These are phyloP conservation scores for Simmondsia chinensis DNA, from an alignment of 148 eudicot genomes.

Conservation along the genomic window DNA sequence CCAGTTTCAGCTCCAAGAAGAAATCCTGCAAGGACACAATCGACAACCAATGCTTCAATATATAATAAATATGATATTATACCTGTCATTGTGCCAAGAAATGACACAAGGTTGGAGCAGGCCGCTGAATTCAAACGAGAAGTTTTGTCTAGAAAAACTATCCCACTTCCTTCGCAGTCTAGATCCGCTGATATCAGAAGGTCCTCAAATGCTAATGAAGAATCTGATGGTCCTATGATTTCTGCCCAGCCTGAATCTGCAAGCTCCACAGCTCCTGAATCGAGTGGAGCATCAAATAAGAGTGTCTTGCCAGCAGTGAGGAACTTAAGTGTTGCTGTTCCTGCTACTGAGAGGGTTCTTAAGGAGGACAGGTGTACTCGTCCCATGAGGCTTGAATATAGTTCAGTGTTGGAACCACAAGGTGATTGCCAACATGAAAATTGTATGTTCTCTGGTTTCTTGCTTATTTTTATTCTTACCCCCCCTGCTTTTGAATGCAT, in stretches of 20 bases:
- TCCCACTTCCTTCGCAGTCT: conserved; percentile 41
- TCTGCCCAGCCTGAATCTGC: conserved; percentile 34
- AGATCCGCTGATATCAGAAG: conserved; percentile 46
- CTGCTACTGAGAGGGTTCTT: conserved; percentile 34
- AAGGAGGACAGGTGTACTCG: conserved; percentile 43
- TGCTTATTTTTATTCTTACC: not conserved
- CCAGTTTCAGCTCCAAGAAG: conserved; percentile 44
- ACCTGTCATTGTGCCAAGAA: conserved; percentile 77
- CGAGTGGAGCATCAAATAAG: conserved; percentile 31
- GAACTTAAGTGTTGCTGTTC: conserved; percentile 29
- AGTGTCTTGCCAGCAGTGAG: conserved; percentile 28
- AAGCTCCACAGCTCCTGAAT: conserved; percentile 26
- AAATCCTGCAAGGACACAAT: conserved; percentile 43
- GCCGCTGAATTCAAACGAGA: conserved; percentile 64
- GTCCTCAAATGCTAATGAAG: conserved; percentile 42
- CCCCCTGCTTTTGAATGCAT: not conserved
- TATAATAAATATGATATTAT: conserved; percentile 48
- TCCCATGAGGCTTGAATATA: conserved; percentile 32
- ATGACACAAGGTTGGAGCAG: conserved; percentile 54
- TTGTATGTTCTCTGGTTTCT: conserved; percentile 41
- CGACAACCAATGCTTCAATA: conserved; percentile 32
- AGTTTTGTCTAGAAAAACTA: conserved; percentile 39
- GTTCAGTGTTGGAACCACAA: conserved; percentile 33
- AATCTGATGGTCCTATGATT: conserved; percentile 37
- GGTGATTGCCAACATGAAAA: conserved; percentile 43